Evolutionary conservation across 164 flowering plant genomes (phyloP).

Genomic region (Chloranthus sessilifolius): DNA sequence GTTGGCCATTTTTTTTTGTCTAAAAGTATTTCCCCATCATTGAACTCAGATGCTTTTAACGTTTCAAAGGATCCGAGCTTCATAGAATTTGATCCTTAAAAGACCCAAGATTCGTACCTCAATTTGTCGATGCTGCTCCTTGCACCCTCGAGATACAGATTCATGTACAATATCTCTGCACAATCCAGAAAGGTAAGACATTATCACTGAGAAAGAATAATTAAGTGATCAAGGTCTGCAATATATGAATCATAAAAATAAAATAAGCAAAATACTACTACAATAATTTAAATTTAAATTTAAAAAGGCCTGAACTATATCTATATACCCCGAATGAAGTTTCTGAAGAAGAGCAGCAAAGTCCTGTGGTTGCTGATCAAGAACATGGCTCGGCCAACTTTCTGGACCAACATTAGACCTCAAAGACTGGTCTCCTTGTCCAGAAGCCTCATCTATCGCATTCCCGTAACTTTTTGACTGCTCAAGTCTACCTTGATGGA

Average conservation of each 20-base stretch:
- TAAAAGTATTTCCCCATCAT: too few species aligned
- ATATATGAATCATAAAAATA: too few species aligned
- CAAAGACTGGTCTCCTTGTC: conserved; percentile 29
- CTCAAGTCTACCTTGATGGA: conserved; percentile 53
- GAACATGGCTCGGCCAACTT: conserved; percentile 84
- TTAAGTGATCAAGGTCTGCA: too few species aligned
- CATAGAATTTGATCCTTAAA: background rate
- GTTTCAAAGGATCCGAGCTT: too few species aligned
- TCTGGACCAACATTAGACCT: conserved; percentile 51
- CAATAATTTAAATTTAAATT: too few species aligned
- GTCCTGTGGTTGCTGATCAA: conserved; percentile 78
- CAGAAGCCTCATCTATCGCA: conserved; percentile 47
- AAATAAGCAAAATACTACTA: too few species aligned
- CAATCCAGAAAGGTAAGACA: conserved; percentile 7
- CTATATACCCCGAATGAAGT: conserved; percentile 89
- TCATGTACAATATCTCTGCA: conserved; percentile 85
- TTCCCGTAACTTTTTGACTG: conserved; percentile 52
- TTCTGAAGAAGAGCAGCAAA: conserved; percentile 88
- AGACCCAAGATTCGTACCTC: conserved; percentile 43
- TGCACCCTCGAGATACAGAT: conserved; percentile 81
- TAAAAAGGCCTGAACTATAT: too few species aligned
- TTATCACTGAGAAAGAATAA: background rate
- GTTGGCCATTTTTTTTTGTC: too few species aligned
- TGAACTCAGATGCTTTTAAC: too few species aligned
- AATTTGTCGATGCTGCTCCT: conserved; percentile 95